These are phyloP conservation scores for Mycena sp. DNA, from an alignment of 1,284 basidiomycete species.

Conservation along the genomic window DNA sequence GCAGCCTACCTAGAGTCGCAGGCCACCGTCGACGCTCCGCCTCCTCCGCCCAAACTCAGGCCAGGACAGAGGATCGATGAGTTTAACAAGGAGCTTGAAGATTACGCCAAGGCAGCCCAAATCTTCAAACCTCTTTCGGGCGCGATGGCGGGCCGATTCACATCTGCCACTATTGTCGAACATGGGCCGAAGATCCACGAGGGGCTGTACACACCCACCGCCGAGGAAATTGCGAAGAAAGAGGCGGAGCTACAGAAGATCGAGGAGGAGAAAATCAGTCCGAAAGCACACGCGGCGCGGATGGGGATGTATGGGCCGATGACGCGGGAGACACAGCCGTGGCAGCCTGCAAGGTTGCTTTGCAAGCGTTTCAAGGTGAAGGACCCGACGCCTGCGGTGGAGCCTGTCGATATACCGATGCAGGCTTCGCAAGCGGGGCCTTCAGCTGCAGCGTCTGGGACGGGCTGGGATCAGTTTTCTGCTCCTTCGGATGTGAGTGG, in stretches of 20 bases:
- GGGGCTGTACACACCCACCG: constrained; percentile 76
- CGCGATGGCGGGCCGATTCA: constrained; percentile 94
- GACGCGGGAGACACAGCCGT: constrained; percentile 79
- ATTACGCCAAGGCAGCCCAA: constrained; percentile 87
- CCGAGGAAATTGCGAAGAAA: constrained; percentile 53
- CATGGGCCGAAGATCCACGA: constrained; percentile 72
- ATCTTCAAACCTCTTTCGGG: constrained; percentile 94
- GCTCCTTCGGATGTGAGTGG: constrained; percentile 29
- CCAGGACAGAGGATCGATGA: constrained; percentile 71
- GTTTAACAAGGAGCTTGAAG: constrained; percentile 84
- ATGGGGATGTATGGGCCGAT: constrained; percentile 89
- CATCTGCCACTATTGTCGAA: constrained; percentile 75
- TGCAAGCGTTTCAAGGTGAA: constrained; percentile 96
- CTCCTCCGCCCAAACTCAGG: constrained; percentile 56
- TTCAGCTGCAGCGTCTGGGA: constrained; percentile 16
- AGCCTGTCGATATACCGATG: constrained; percentile 34
- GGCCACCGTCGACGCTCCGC: constrained; percentile 15
- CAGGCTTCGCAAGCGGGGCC: constrained; percentile 35
- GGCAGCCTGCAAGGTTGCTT: constrained; percentile 84
- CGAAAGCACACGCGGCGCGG: constrained; percentile 83
- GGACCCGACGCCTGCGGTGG: constrained; percentile 72
- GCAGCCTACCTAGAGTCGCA: constrained; percentile 84
- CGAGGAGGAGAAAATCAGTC: constrained; percentile 68
- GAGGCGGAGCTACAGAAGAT: constrained; percentile 57
- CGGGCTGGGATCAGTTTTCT: constrained; percentile 26